These are phyloP conservation scores for Colletotrichum incanum DNA, from an alignment of 2,329 filamentous ascomycete species.

Conservation along the genomic window DNA sequence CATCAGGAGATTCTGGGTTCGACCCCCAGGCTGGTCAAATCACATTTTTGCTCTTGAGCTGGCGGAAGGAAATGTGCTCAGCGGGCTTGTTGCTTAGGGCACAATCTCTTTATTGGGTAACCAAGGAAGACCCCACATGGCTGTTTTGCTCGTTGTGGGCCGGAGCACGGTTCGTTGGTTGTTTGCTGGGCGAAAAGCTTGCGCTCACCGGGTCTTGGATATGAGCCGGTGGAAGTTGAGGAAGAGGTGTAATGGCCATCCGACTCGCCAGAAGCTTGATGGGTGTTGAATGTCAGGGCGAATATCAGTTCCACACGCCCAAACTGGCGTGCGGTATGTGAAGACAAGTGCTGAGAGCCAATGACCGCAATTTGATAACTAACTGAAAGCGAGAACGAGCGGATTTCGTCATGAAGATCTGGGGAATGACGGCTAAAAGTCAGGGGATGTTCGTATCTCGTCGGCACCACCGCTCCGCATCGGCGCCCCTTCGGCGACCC, in stretches of 20 bases:
- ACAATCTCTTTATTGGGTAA: slow-evolving; percentile 5
- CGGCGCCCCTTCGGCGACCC: slow-evolving; percentile 25
- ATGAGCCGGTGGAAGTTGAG: slow-evolving; percentile 16
- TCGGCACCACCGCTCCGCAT: slow-evolving; percentile 27
- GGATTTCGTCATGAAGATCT: slow-evolving; percentile 18
- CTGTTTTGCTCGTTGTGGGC: slow-evolving; percentile 16
- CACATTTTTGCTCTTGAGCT: neutral
- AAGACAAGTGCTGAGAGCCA: neutral
- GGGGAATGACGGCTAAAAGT: slow-evolving; percentile 28
- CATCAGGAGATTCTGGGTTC: slow-evolving; percentile 44
- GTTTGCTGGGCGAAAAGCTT: slow-evolving; percentile 31
- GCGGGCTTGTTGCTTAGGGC: slow-evolving; percentile 12
- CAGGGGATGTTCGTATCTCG: slow-evolving; percentile 37
- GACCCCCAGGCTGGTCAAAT: slow-evolving; percentile 42
- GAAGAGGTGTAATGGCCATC: neutral
- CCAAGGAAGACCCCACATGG: slow-evolving; percentile 16
- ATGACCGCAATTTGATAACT: neutral
- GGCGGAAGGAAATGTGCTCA: neutral
- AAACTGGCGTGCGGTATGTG: neutral
- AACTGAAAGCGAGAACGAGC: slow-evolving; percentile 11
- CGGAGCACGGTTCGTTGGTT: slow-evolving; percentile 39
- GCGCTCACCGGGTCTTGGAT: slow-evolving; percentile 10
- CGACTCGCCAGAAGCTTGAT: slow-evolving; percentile 23
- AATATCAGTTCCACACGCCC: neutral
- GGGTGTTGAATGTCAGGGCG: neutral